Evolutionary conservation across 2,329 filamentous ascomycete species (phyloP), one percentile per base, ranked within the genome.

Genomic region (Trichothecium sympodiale): DNA sequence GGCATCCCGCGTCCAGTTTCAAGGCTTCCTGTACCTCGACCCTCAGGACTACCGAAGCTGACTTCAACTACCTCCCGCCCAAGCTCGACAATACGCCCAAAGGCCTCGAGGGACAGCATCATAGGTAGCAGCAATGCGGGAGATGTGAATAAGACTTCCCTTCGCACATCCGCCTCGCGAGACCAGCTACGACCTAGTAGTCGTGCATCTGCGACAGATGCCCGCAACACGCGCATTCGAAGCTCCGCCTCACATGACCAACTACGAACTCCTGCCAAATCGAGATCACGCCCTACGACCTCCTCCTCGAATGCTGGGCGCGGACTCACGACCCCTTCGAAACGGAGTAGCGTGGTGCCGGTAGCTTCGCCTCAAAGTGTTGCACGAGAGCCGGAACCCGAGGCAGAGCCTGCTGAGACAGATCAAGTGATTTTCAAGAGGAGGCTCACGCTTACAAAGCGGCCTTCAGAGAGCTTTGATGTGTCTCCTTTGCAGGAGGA

Each of bases 161-260:
- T 67, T 10, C 59, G 64, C 20, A 40, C 57, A 17, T 49, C 59
- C n/a, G 36, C 57, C 31, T 64, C 65, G 4, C 54, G 60, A 36
- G 57, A 58, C 39, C 61, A 55, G 40, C 50, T 65, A 26, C 52
- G 51, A 5, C 45, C 43, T 33, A 38, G 45, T 30, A 45, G 40
- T 36, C 47, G 20, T 10, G 20, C 20, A 6, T 25, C 20, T 25
- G 20, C 48, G 34, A 46, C 38, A 2, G 41, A 42, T 14, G 41
- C 29, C 18, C 45, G 14, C 33, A 43, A 17, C 17, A 40, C 35
- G 13, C 34, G 34, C 27, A 46, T 35, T 27, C 49, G 28, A 39
- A 42, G 31, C 7, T 39, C 39, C 3, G 23, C 39, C 9, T 44
- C 44, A 2, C 42, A 45, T 25, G 45, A 50, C 31, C 43, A 51